Percentiles rank a stretch among this genome's conserved stretches.
Conservation (phyloP, 176 grass and related monocot species). For the Triticum monococcum region DNA sequence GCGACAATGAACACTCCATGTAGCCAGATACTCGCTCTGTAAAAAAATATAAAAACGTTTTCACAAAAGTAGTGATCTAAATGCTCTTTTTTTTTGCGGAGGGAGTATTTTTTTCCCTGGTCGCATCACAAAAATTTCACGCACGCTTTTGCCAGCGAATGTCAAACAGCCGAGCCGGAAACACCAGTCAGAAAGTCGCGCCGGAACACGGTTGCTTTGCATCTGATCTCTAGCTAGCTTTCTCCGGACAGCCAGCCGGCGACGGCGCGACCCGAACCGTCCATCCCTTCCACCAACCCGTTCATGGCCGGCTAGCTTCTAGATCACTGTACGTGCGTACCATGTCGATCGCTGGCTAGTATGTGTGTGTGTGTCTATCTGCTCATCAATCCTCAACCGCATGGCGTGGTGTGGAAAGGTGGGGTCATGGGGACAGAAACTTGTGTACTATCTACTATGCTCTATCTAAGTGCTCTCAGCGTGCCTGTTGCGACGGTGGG, state of each 20-base stretch:
- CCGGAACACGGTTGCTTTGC: background rate
- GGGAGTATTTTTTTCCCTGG: too few relatives aligned
- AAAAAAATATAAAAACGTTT: too few relatives aligned
- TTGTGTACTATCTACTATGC: background rate
- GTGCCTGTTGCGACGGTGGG: background rate
- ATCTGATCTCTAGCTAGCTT: background rate
- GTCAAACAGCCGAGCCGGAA: too few relatives aligned
- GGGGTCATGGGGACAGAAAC: background rate
- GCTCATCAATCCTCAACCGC: background rate
- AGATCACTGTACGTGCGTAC: background rate
- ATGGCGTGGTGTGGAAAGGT: background rate
- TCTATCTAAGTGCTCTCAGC: background rate
- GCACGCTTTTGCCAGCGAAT: too few relatives aligned
- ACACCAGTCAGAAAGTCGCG: background rate
- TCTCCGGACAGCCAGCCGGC: background rate
- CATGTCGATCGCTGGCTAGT: background rate
- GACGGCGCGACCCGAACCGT: background rate
- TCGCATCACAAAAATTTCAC: too few relatives aligned
- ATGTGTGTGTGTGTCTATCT: background rate
- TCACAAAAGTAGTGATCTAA: too few relatives aligned
- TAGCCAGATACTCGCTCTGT: too few relatives aligned
- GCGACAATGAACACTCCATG: too few relatives aligned
- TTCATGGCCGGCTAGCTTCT: background rate
- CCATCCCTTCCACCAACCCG: background rate
- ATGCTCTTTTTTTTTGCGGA: too few relatives aligned